phyloP scores from a whole-genome alignment of 805 yeast species.

The Tetrapisispora namnaoensis region DNA sequence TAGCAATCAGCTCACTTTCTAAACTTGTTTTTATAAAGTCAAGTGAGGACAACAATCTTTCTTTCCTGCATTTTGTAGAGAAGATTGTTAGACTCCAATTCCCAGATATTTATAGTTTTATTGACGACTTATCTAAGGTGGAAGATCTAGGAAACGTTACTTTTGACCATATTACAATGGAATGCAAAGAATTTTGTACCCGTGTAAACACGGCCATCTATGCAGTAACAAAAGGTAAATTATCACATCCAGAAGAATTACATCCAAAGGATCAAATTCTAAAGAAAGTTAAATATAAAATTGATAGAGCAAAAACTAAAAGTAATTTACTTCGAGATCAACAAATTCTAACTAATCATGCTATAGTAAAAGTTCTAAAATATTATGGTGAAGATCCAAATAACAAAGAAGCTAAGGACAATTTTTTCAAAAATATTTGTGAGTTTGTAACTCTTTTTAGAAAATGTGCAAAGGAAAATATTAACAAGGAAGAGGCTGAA shows the following conservation, averaged over 20 bases:
- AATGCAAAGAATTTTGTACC: slow-evolving; percentile 45
- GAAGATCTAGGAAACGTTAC: slow-evolving; percentile 49
- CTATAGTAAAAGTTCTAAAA: slow-evolving; percentile 49
- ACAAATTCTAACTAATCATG: slow-evolving; percentile 39
- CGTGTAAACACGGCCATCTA: slow-evolving; percentile 42
- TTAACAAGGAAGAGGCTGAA: slow-evolving; percentile 58
- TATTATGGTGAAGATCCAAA: slow-evolving; percentile 63
- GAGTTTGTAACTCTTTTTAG: slow-evolving; percentile 53
- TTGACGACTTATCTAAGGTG: slow-evolving; percentile 48
- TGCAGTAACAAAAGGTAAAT: slow-evolving; percentile 50
- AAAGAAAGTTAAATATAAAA: slow-evolving; percentile 41
- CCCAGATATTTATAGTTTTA: slow-evolving; percentile 52
- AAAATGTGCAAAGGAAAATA: slow-evolving; percentile 54
- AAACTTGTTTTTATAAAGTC: slow-evolving; percentile 59
- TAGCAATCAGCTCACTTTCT: slow-evolving; percentile 57
- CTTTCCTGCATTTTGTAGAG: slow-evolving; percentile 69
- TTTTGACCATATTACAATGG: slow-evolving; percentile 51
- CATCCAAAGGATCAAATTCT: slow-evolving; percentile 61
- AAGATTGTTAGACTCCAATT: slow-evolving; percentile 53
- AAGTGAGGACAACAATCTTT: slow-evolving; percentile 55
- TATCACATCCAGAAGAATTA: slow-evolving; percentile 50
- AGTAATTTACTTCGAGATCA: slow-evolving; percentile 43
- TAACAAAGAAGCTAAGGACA: slow-evolving; percentile 43
- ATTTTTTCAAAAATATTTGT: slow-evolving; percentile 53
- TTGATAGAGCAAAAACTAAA: slow-evolving; percentile 47